phyloP scores from a whole-genome alignment of 768 basidiomycete species.

The Podaxis carcinomalis region DNA sequence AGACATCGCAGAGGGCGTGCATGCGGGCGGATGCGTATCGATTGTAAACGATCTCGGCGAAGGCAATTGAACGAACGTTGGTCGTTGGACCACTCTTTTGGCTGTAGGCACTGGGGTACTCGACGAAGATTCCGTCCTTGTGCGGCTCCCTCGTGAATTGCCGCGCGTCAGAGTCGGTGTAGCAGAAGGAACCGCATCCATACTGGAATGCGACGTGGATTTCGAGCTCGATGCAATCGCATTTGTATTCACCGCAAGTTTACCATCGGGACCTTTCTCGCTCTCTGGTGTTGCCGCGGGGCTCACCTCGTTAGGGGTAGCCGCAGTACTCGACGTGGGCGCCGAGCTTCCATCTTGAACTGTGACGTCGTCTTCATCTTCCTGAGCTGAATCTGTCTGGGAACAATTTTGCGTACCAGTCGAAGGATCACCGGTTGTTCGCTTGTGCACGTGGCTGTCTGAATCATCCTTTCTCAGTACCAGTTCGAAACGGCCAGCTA shows the following conservation, averaged over 20 bases:
- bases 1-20: conserved; percentile 19
- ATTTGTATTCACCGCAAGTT: background rate
- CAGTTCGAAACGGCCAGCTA: conserved; percentile 58
- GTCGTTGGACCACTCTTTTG: conserved; percentile 20
- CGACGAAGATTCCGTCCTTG: background rate
- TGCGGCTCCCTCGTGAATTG: background rate
- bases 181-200: background rate
- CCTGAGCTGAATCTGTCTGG: background rate
- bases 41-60: conserved; percentile 27
- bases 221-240: background rate
- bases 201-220: background rate
- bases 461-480: conserved; percentile 37
- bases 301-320: conserved; percentile 1
- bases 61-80: conserved; percentile 35
- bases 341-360: conserved; percentile 3
- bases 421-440: conserved; percentile 38
- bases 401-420: conserved; percentile 28
- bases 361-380: conserved; percentile 3
- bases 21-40: conserved; percentile 22
- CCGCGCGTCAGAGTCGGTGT: background rate
- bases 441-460: conserved; percentile 29
- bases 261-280: conserved; percentile 4
- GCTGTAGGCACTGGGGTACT: background rate
- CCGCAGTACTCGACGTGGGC: background rate
- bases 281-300: background rate